phyloP scores from a whole-genome alignment of 805 yeast species.

The Priceomyces melissophilus region DNA sequence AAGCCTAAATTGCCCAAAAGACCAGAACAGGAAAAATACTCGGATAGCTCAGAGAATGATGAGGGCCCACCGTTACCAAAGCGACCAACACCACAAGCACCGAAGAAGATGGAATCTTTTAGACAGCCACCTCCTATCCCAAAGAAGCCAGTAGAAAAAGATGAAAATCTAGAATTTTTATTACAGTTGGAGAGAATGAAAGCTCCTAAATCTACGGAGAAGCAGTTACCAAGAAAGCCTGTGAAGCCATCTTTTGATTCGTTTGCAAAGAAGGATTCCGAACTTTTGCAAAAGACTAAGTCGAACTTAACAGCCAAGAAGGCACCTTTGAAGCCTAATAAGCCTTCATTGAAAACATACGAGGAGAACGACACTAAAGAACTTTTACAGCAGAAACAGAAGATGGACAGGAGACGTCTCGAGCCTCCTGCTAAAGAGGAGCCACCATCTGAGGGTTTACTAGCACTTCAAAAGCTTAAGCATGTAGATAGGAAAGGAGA shows the following conservation, averaged over 20 bases:
- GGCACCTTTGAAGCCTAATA: conserved; percentile 7
- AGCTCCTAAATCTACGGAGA: conserved; percentile 1
- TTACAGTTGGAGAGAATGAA: conserved; percentile 4
- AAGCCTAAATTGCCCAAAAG: neutral
- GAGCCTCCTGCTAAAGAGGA: conserved; percentile 2
- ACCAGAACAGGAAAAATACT: neutral
- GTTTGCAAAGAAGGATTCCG: conserved; percentile 14
- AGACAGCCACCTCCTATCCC: conserved; percentile 4
- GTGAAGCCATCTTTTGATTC: conserved; percentile 13
- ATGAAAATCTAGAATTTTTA: conserved; percentile 2
- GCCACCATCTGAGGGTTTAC: conserved; percentile 15
- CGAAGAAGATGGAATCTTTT: neutral
- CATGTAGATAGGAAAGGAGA: conserved; percentile 2
- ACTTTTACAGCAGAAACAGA: conserved; percentile 22
- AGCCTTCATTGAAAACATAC: conserved; percentile 16
- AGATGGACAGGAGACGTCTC: conserved; percentile 12
- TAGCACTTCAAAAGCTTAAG: conserved; percentile 12
- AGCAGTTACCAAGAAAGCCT: conserved; percentile 13
- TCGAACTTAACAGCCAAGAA: conserved; percentile 7
- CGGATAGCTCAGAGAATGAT: neutral
- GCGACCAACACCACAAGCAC: neutral
- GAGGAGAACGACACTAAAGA: conserved; percentile 20
- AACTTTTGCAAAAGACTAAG: conserved; percentile 14
- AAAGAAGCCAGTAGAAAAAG: conserved; percentile 3
- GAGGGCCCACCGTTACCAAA: conserved; percentile 1